Percentiles rank a stretch among this genome's conserved stretches.
phyloP scores from a whole-genome alignment of 164 flowering plant species.

The Liriodendron chinense region DNA sequence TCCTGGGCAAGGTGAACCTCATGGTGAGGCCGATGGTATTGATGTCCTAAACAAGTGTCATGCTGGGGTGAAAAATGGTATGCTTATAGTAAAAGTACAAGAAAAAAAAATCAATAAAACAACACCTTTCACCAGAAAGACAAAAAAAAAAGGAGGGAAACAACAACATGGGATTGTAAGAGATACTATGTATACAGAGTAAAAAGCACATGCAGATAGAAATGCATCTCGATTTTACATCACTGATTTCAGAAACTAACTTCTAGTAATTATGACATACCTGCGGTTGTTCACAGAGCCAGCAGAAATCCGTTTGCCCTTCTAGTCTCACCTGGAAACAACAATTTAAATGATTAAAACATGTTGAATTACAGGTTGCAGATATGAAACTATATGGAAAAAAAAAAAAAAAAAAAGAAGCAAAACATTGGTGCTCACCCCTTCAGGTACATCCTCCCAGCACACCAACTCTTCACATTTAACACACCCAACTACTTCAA shows the following conservation, averaged over 20 bases:
- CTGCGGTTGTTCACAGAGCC: conserved; percentile 93
- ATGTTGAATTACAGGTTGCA: background rate
- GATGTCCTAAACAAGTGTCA: no score
- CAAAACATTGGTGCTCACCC: conserved; percentile 37
- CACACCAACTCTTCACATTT: conserved; percentile 61
- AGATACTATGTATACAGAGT: background rate
- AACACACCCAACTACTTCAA: conserved; percentile 85
- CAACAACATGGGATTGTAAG: no score
- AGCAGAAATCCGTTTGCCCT: conserved; percentile 79
- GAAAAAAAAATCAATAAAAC: no score
- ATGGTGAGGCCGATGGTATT: no score
- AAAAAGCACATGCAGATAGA: background rate
- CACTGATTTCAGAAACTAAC: background rate
- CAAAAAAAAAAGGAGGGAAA: no score
- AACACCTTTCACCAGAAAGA: no score
- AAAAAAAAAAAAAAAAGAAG: background rate
- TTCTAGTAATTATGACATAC: conserved; percentile 24
- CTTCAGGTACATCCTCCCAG: conserved; percentile 80
- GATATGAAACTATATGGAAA: background rate
- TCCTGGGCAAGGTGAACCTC: background rate
- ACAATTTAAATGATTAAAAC: background rate
- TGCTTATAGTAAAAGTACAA: no score
- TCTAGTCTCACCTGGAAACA: conserved; percentile 70
- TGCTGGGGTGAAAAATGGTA: no score
- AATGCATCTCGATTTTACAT: background rate